Base-by-base conservation (phyloP, 768 basidiomycete genomes). In the Termitomyces sp. region DNA sequence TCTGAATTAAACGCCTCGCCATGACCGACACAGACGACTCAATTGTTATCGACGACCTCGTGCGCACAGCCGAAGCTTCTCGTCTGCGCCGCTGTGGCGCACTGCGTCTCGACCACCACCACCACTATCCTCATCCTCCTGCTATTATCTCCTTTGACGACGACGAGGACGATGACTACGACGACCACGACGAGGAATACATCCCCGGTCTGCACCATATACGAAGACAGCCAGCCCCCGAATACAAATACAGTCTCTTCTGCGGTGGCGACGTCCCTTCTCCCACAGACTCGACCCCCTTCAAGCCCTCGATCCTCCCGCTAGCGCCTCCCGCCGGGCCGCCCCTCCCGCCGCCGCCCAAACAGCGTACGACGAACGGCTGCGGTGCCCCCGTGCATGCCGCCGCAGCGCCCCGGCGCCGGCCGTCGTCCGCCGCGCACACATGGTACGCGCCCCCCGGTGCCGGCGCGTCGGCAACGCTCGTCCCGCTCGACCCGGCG, bases 51-150 rank as follows among this genome's bases (percentile, higher is more conserved):
- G 87, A 86, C 2, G 88, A 90, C 69, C 79, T 91, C 44, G 78
- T 90, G 16, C 85, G 89, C 53, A 85, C 85, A 1, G 89, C 84
- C 16, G 89, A 91, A 67, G 85, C 86, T 0, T 90, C 89, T 4
- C 77, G 89, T 5, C 73, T 90, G 55, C 81, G 89, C n/a, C 75
- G 89, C 57, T 75, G 89, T 62, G 89, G 89, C 12, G 89, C 89
- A 54, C 81, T 89, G 79, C 77, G 85, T 41, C 75, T 88, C 36
- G 85, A 86, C 70, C 74, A 75, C 50, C 65, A 53, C 36, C 61
- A 56, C 50, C 35, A 44, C 43, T 50, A n/a, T 12, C 30, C 51
- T 5, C 53, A 55, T 40, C 50, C 40, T 28, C 49, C 20, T 5
- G 12, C n/a, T 10, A 12, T 23, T 18, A 3, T 50, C 18, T 33